Conservation (phyloP, 2,329 filamentous ascomycete genomes). For the Pseudopyrenochaeta lycopersici region DNA sequence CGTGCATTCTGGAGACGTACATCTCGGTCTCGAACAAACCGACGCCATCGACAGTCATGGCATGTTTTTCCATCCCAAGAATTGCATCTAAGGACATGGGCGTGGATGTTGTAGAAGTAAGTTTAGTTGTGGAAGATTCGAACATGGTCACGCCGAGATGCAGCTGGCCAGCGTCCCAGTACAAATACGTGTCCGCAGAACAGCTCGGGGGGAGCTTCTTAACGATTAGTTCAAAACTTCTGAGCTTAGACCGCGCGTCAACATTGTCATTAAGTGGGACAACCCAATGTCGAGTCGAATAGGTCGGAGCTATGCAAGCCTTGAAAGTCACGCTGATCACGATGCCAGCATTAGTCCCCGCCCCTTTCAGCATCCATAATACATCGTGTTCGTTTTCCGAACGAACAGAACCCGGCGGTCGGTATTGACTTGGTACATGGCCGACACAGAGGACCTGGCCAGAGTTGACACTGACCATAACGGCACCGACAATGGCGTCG, state of each 20-base stretch:
- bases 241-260: slow-evolving; percentile 50
- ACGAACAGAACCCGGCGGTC: slow-evolving; percentile 52
- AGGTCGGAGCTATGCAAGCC: slow-evolving; percentile 54
- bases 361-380: slow-evolving; percentile 67
- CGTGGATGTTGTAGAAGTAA: slow-evolving; percentile 11
- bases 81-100: slow-evolving; percentile 8
- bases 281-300: slow-evolving; percentile 42
- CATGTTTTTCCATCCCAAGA: slow-evolving; percentile 49
- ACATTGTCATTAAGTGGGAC: slow-evolving; percentile 30
- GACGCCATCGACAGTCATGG: slow-evolving; percentile 55
- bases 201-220: slow-evolving; percentile 51
- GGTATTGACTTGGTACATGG: slow-evolving; percentile 57
- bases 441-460: slow-evolving; percentile 62
- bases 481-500: slow-evolving; percentile 68
- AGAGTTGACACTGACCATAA: slow-evolving; percentile 63
- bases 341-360: slow-evolving; percentile 68
- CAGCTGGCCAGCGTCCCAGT: slow-evolving; percentile 56
- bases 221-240: slow-evolving; percentile 53
- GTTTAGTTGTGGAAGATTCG: slow-evolving; percentile 47
- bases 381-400: slow-evolving; percentile 61
- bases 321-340: slow-evolving; percentile 64
- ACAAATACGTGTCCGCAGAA: slow-evolving; percentile 67
- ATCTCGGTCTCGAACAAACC: slow-evolving; percentile 67
- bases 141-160: slow-evolving; percentile 63
- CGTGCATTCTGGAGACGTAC: slow-evolving; percentile 69